phyloP scores from a whole-genome alignment of 768 basidiomycete species.

The Butyriboletus loyo region DNA sequence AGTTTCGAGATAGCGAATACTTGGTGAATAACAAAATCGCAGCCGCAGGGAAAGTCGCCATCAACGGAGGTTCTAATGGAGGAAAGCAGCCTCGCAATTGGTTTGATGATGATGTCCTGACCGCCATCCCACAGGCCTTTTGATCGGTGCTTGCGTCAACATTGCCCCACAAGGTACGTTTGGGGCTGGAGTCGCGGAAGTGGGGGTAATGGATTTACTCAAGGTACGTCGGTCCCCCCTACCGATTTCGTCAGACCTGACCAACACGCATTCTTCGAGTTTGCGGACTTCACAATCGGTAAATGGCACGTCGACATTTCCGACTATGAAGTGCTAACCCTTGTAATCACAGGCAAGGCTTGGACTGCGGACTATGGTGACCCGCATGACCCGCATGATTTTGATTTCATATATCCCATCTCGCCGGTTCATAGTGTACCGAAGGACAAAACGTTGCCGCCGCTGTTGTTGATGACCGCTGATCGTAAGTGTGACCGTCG shows the following conservation, averaged over 20 bases:
- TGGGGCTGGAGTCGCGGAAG: constrained; percentile 78
- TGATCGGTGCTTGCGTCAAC: constrained; percentile 83
- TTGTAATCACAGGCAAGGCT: constrained; percentile 47
- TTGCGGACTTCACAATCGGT: constrained; percentile 77
- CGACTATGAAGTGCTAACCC: constrained; percentile 8
- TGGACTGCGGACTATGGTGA: constrained; percentile 82
- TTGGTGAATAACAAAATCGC: constrained; percentile 72
- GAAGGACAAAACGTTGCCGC: constrained; percentile 56
- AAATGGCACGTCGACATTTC: constrained; percentile 4
- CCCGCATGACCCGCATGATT: constrained; percentile 70
- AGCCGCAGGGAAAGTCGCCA: constrained; percentile 65
- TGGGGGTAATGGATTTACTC: constrained; percentile 77
- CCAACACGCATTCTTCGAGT: constrained; percentile 37
- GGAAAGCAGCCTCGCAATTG: constrained; percentile 38
- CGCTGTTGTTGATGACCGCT: constrained; percentile 75
- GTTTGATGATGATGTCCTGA: neutral
- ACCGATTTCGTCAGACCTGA: neutral
- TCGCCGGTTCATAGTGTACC: constrained; percentile 83
- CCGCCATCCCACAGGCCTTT: constrained; percentile 46
- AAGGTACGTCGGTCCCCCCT: constrained; percentile 44
- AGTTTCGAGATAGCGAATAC: constrained; percentile 47
- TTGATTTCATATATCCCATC: constrained; percentile 79
- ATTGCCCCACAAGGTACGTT: constrained; percentile 73
- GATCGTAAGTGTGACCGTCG: constrained; percentile 55
- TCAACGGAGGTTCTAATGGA: constrained; percentile 82